Percentiles rank a stretch among this genome's conserved stretches.
phyloP scores from a whole-genome alignment of 208 protist genomes.

The Leptomonas pyrrhocoris region DNA sequence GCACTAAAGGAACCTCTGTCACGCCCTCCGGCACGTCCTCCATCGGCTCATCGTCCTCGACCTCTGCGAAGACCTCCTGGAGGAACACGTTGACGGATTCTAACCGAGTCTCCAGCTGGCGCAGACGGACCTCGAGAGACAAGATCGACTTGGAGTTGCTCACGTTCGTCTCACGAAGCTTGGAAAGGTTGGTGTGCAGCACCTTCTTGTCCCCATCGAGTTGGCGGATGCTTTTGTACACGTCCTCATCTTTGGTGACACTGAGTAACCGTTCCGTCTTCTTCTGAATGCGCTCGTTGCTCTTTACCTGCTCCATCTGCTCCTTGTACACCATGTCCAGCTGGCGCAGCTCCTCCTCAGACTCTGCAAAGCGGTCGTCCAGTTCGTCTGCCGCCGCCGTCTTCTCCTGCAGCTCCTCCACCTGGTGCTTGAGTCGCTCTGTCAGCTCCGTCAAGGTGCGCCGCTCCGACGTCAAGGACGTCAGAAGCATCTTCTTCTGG shows the following conservation, averaged over 20 bases:
- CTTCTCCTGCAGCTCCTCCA: conserved; percentile 48
- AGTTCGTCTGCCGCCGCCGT: conserved; percentile 46
- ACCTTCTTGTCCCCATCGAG: conserved; percentile 81
- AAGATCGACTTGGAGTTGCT: conserved; percentile 81
- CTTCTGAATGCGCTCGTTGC: conserved; percentile 73
- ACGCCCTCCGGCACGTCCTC: conserved; percentile 58
- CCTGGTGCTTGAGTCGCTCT: conserved; percentile 52
- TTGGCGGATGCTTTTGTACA: conserved; percentile 69
- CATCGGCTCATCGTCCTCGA: conserved; percentile 64
- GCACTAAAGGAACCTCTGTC: conserved; percentile 61
- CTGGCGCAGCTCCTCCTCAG: conserved; percentile 53
- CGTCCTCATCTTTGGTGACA: conserved; percentile 36
- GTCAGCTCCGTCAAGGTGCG: conserved; percentile 39
- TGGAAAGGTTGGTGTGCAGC: conserved; percentile 70
- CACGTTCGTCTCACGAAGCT: conserved; percentile 68
- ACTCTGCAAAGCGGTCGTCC: conserved; percentile 53
- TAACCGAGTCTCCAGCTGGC: conserved; percentile 75
- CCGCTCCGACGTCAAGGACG: conserved; percentile 39
- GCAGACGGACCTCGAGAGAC: conserved; percentile 74
- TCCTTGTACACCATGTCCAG: conserved; percentile 40
- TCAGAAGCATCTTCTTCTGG: conserved; percentile 33
- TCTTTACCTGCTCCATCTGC: conserved; percentile 61
- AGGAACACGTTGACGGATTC: conserved; percentile 79
- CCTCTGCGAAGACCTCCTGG: conserved; percentile 74
- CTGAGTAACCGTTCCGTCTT: conserved; percentile 83